Evolutionary conservation across 2,329 filamentous ascomycete species (phyloP).

Genomic region (Beauveria sp.): DNA sequence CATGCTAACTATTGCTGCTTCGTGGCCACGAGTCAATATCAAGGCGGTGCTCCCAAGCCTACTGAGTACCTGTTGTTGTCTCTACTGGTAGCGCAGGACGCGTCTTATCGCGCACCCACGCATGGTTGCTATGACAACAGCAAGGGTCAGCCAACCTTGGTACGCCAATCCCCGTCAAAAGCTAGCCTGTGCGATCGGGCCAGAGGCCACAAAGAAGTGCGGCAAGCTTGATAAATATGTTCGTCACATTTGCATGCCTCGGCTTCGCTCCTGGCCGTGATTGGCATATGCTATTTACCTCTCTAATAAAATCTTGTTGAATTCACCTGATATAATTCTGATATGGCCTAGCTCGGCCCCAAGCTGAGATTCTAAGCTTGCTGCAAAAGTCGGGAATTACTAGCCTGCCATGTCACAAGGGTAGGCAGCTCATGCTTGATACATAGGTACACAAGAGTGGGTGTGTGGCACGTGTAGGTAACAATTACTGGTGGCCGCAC

Average conservation of each 20-base stretch:
- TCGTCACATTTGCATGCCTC: not conserved
- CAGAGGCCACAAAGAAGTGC: too few relatives aligned
- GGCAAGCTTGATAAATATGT: too few relatives aligned
- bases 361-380: too few relatives aligned
- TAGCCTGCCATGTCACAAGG: too few relatives aligned
- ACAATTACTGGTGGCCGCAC: too few relatives aligned
- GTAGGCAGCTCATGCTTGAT: too few relatives aligned
- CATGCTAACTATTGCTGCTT: not conserved
- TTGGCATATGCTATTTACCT: not conserved
- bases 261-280: not conserved
- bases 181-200: not conserved
- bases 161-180: not conserved
- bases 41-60: not conserved
- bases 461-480: too few relatives aligned
- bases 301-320: not conserved
- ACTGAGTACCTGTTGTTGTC: not conserved
- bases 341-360: too few relatives aligned
- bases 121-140: constrained; percentile 3
- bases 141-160: not conserved
- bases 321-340: not conserved
- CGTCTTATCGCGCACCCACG: not conserved
- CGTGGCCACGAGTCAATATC: not conserved
- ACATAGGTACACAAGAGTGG: too few relatives aligned
- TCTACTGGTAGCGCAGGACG: not conserved
- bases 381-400: too few relatives aligned